Conservation (phyloP, 73 alveolate genomes). For the Paramecium octaurelia region DNA sequence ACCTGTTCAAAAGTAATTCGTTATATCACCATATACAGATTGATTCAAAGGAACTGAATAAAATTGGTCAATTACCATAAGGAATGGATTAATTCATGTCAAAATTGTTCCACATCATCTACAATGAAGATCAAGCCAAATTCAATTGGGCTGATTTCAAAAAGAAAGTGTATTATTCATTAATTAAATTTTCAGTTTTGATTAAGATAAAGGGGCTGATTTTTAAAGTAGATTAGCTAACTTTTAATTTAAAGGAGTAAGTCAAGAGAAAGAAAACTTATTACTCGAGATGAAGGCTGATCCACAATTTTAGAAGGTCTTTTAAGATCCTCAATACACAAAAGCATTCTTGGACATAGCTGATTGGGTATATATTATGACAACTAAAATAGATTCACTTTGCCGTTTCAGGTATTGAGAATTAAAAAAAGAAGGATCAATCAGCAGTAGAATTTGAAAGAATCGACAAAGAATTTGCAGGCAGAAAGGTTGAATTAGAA, state of each 20-base stretch:
- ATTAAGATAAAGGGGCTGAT: constrained; percentile 35
- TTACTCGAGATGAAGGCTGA: constrained; percentile 1
- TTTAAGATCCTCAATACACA: constrained; percentile 10
- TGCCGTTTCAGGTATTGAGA: constrained; percentile 43
- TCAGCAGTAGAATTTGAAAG: background rate
- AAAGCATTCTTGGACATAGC: constrained; percentile 34
- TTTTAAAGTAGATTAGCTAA: constrained; percentile 36
- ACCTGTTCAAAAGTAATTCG: background rate
- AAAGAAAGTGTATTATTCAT: background rate
- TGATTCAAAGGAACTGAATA: background rate
- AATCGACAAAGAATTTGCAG: constrained; percentile 34
- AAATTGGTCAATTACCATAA: constrained; percentile 3
- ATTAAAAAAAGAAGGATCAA: constrained; percentile 23
- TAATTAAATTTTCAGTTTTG: background rate
- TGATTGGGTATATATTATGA: constrained; percentile 17
- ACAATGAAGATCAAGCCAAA: constrained; percentile 3
- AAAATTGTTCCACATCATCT: background rate
- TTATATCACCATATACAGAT: background rate
- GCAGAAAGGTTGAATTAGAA: background rate
- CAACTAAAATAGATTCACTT: background rate
- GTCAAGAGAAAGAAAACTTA: constrained; percentile 24
- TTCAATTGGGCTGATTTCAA: constrained; percentile 9
- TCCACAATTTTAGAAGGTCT: constrained; percentile 10
- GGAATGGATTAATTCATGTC: constrained; percentile 13
- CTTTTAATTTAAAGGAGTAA: background rate